Evolutionary conservation across 768 basidiomycete species (phyloP).

Genomic region (Phlegmacium glaucopus): DNA sequence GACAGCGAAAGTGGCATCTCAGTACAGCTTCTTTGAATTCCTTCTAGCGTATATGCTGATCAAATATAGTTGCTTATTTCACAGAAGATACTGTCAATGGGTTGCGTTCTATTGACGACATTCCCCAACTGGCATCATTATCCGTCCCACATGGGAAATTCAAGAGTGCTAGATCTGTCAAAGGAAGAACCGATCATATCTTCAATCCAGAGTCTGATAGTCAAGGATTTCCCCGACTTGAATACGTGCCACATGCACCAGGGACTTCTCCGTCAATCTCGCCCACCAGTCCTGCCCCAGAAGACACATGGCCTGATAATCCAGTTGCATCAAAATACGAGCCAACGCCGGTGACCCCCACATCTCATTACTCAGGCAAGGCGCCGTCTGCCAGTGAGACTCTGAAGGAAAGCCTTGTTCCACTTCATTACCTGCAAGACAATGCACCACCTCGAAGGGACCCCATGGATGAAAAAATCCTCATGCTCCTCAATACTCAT

Average conservation of each 20-base stretch:
- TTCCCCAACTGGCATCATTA: conserved; percentile 47
- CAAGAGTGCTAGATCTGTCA: conserved; percentile 66
- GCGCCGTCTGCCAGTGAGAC: conserved; percentile 30
- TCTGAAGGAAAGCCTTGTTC: conserved; percentile 43
- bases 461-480: conserved; percentile 54
- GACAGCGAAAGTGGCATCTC: conserved; percentile 79
- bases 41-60: neutral
- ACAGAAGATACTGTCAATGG: conserved; percentile 65
- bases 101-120: conserved; percentile 61
- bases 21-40: conserved; percentile 36
- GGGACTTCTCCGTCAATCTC: conserved; percentile 17
- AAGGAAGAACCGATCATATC: conserved; percentile 50
- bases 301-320: conserved; percentile 13
- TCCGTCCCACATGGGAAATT: conserved; percentile 65
- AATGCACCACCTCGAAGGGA: conserved; percentile 63
- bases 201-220: conserved; percentile 41
- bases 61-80: conserved; percentile 67
- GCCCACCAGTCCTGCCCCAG: conserved; percentile 14
- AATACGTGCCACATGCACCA: conserved; percentile 44
- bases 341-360: conserved; percentile 16
- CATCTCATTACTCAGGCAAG: conserved; percentile 26
- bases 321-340: conserved; percentile 12
- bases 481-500: conserved; percentile 35
- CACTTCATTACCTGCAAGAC: conserved; percentile 65
- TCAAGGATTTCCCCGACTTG: conserved; percentile 36